Percentiles rank a stretch among this genome's conserved stretches.
Conservation (phyloP, 176 grass and related monocot genomes). For the Coix lacrymajobi region DNA sequence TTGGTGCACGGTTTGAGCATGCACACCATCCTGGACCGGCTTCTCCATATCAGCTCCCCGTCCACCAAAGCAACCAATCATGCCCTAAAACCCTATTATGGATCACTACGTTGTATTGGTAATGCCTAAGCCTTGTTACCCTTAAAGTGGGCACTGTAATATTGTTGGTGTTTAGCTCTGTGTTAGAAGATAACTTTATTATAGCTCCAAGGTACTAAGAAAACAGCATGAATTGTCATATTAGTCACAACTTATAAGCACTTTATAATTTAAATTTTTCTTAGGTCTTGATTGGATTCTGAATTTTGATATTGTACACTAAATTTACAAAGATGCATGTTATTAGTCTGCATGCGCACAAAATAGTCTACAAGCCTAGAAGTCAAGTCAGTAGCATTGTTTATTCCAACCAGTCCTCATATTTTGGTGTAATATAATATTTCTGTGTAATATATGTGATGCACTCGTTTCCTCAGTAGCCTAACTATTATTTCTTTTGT, state of each 20-base stretch:
- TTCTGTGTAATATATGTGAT: not conserved
- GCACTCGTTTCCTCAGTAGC: not conserved
- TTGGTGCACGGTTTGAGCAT: too few species aligned
- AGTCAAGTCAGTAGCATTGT: not conserved
- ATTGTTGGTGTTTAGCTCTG: not conserved
- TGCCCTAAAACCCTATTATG: not conserved
- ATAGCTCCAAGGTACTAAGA: not conserved
- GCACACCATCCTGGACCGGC: too few species aligned
- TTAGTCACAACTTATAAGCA: slow-evolving; percentile 3
- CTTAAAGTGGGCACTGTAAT: not conserved
- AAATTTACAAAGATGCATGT: not conserved
- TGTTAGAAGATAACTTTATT: slow-evolving; percentile 1
- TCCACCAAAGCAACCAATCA: too few species aligned
- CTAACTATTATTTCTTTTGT: not conserved
- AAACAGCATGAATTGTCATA: not conserved
- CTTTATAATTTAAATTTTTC: not conserved
- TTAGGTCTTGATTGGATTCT: not conserved
- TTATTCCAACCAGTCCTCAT: not conserved
- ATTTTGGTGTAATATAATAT: not conserved
- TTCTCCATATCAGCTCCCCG: too few species aligned
- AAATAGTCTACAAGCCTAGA: not conserved
- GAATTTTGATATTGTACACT: not conserved
- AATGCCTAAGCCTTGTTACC: not conserved
- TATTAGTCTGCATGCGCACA: not conserved
- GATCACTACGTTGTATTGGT: not conserved